A percentile compares a stretch with the other conserved stretches of the same genome.
phyloP scores from a whole-genome alignment of 768 basidiomycete species.

The Cystobasidium ongulense region DNA sequence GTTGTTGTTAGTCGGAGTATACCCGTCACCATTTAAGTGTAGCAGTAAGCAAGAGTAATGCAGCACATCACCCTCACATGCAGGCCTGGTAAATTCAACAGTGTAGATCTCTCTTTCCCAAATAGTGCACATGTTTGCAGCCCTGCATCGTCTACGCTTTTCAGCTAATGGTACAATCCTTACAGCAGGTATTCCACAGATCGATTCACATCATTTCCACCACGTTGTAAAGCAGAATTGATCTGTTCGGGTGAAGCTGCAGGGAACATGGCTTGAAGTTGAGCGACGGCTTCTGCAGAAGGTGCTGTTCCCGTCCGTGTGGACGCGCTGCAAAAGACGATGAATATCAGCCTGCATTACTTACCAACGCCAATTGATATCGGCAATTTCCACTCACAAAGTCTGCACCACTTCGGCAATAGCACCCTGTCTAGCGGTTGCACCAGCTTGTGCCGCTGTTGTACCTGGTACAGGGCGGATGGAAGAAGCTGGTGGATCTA shows the following conservation, averaged over 20 bases:
- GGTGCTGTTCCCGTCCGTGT: neutral
- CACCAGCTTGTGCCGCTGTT: neutral
- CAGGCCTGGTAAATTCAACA: no score
- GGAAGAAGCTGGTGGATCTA: neutral
- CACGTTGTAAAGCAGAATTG: constrained; percentile 20
- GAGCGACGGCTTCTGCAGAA: constrained; percentile 25
- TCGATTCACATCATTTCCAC: constrained; percentile 25
- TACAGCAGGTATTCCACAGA: constrained; percentile 18
- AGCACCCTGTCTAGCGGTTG: constrained; percentile 3
- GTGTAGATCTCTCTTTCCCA: no score
- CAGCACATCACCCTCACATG: no score
- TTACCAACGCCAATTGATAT: no score
- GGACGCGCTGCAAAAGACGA: constrained; percentile 1
- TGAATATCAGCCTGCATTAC: neutral
- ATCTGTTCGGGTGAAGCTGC: neutral
- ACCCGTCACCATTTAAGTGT: neutral
- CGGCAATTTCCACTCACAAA: neutral
- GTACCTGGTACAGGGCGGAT: neutral
- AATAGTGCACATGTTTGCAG: no score
- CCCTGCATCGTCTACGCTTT: no score
- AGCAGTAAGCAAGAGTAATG: neutral
- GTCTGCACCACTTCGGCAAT: constrained; percentile 23
- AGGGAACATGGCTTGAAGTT: constrained; percentile 32
- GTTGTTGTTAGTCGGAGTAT: neutral
- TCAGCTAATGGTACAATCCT: neutral